Evolutionary conservation across 352 stramenopile species (phyloP), one percentile per base, ranked within the genome.

Genomic region (Pythium brachiatum): DNA sequence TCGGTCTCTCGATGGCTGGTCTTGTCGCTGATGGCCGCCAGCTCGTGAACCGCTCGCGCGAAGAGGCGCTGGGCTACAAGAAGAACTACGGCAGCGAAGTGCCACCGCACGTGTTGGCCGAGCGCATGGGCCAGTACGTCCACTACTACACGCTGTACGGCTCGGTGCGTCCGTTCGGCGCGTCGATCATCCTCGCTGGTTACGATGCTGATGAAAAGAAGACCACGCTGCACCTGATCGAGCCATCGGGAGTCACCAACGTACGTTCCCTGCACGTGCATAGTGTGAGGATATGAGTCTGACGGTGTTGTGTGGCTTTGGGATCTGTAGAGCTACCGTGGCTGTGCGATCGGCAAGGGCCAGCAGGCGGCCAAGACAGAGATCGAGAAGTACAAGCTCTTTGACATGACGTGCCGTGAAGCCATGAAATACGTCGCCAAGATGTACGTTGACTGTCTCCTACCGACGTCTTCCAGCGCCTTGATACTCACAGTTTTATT

Each of bases 81-180:
- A 97, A 99, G 63, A 98, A 96, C 70, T 99, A 99, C 69, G 97
- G 96, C 48, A 90, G 89, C 59, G 73, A 80, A 23, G 96, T 99
- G 64, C 88, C 95, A 27, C 94, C 96, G n/a, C 72, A 93, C 41
- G 78, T 98, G 43, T 75, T 99, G 29, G 89, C 93, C 12, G 89
- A 98, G 53, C 95, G 96, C 51, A 90, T 99, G 72, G 95, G 90
- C 51, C 79, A 97, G 70, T 99, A 97, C 74, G 92, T 99, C 60
- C 97, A 99, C 83, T 99, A 99, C 76, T 99, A 98, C 85, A 99
- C 97, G 57, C 79, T 99, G 26, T 98, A 99, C 75, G 96, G 97
- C 56, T 97, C 92, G 1, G 88, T 99, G 52, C 90, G 97, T 62
- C 97, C 97, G 7, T 99, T 99, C 73, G 97, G 97, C 29, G 92